A percentile compares a stretch with the other conserved stretches of the same genome.
phyloP scores from a whole-genome alignment of 73 alveolate species.

The Paramecium sonneborni region DNA sequence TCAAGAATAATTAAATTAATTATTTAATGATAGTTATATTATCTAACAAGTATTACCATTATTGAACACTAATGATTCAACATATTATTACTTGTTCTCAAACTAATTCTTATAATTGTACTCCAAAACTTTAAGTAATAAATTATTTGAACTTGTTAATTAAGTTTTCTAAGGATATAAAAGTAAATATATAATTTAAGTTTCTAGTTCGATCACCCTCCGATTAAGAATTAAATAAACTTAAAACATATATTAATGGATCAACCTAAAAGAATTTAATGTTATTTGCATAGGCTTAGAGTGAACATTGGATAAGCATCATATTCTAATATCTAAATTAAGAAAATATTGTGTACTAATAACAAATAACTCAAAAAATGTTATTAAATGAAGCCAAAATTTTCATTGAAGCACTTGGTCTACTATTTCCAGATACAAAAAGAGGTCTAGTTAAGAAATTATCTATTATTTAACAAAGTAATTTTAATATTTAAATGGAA shows the following conservation, averaged over 20 bases:
- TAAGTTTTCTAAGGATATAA: conserved; percentile 1
- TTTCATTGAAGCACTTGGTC: conserved; percentile 26
- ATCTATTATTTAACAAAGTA: conserved; percentile 11
- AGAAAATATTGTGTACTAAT: background rate
- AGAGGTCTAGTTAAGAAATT: conserved; percentile 55
- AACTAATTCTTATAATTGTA: conserved; percentile 14
- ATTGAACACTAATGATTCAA: conserved; percentile 4
- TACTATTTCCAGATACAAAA: conserved; percentile 60
- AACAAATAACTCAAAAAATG: background rate
- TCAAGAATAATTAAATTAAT: background rate
- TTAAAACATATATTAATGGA: background rate
- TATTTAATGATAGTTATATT: conserved; percentile 3
- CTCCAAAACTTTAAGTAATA: background rate
- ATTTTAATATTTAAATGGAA: conserved; percentile 37
- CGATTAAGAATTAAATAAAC: background rate
- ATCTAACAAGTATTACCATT: conserved; percentile 21
- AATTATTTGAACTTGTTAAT: background rate
- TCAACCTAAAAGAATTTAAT: background rate
- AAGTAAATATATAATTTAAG: background rate
- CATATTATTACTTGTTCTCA: conserved; percentile 16
- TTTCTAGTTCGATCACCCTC: background rate
- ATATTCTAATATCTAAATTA: background rate
- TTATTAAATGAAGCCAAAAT: background rate
- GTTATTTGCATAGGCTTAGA: background rate
- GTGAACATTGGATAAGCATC: conserved; percentile 5